Conservation (phyloP, 148 eudicot genomes). For the Spergularia marina region DNA sequence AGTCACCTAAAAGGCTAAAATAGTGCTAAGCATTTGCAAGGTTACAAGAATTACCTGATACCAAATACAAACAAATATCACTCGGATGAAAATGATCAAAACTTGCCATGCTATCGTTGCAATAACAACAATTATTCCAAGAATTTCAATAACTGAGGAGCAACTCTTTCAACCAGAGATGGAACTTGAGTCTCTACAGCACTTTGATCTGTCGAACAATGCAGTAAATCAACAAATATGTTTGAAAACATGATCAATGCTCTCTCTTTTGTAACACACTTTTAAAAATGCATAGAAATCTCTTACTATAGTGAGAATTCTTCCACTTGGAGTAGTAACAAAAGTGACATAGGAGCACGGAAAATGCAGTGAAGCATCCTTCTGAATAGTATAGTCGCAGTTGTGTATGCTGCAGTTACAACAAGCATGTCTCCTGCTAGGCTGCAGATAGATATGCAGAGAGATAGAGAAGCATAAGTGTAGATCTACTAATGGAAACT, state of each 20-base stretch:
- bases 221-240: not conserved
- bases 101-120: conserved; percentile 18
- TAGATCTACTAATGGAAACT: too few species aligned
- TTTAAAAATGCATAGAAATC: not conserved
- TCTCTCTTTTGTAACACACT: too few species aligned
- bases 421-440: too few species aligned
- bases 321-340: conserved; percentile 13
- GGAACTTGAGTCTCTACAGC: conserved; percentile 21
- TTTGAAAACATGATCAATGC: not conserved
- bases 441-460: too few species aligned
- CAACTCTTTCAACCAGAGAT: conserved; percentile 1
- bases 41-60: conserved; percentile 14
- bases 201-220: conserved; percentile 26
- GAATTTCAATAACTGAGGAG: not conserved
- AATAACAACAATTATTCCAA: conserved; percentile 20
- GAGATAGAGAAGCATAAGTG: too few species aligned
- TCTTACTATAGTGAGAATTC: conserved; percentile 21
- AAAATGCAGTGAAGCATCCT: conserved; percentile 18
- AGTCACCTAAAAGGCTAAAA: too few species aligned
- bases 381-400: conserved; percentile 13
- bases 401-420: too few species aligned
- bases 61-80: conserved; percentile 19
- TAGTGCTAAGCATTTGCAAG: not conserved
- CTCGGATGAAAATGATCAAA: conserved; percentile 22
- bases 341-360: conserved; percentile 20